Conservation (phyloP, 805 yeast species). For the Clavispora fructus region DNA sequence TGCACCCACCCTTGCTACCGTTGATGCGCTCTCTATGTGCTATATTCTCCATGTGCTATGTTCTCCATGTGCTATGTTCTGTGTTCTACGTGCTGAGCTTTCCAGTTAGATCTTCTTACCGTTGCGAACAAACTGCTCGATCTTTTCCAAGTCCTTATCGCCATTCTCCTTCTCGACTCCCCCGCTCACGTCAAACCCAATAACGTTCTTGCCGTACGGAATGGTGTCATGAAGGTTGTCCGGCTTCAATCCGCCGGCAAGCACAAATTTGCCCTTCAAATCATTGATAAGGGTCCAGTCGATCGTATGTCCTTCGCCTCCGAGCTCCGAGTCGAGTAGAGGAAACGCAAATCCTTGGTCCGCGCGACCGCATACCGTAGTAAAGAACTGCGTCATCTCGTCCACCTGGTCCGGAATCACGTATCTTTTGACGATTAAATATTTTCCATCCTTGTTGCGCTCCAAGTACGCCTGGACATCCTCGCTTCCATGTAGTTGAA, state of each 20-base stretch:
- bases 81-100: too few species aligned
- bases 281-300: constrained; percentile 52
- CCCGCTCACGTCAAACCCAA: constrained; percentile 92
- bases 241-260: constrained; percentile 89
- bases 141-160: constrained; percentile 61
- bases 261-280: constrained; percentile 40
- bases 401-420: constrained; percentile 51
- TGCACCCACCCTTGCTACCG: too few species aligned
- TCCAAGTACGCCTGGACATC: constrained; percentile 47
- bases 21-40: too few species aligned
- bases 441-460: constrained; percentile 31
- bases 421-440: constrained; percentile 71
- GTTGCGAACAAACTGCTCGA: constrained; percentile 50
- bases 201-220: constrained; percentile 47
- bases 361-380: neutral
- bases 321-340: constrained; percentile 79
- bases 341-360: constrained; percentile 45
- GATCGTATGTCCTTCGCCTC: constrained; percentile 84
- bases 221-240: constrained; percentile 59
- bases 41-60: too few species aligned
- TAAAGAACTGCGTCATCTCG: constrained; percentile 24
- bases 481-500: constrained; percentile 79
- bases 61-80: too few species aligned
- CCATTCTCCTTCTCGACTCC: constrained; percentile 82
- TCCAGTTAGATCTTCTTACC: constrained; percentile 37